Base-by-base conservation (phyloP, 352 stramenopile species). In the Phytophthora uliginosa region DNA sequence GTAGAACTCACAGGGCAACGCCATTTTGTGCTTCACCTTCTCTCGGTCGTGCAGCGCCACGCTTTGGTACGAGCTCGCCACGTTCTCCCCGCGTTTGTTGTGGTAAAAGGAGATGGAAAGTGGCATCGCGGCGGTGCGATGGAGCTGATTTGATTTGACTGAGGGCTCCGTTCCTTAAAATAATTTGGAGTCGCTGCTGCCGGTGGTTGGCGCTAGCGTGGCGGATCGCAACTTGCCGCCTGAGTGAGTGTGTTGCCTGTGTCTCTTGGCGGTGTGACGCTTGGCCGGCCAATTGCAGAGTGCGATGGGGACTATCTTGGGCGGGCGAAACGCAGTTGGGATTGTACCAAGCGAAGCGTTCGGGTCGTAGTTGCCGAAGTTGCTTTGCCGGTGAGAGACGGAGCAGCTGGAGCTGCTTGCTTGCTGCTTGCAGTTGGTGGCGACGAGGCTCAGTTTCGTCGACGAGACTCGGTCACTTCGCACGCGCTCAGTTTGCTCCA, bases 1-100 rank as follows among this genome's bases (percentile, higher is more conserved):
- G 75, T 89, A 90, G 56, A 90, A 90, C 54, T 90, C 83, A 63
- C 69, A 78, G 5, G 72, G 74, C 38, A 84, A 67, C 47, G 64
- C 68, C 63, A 86, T 84, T 47, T 77, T 79, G 54, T 69, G 57
- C 40, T 73, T 71, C 10, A 81, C 61, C 52, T 85, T 82, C 22
- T 59, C 66, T 33, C 63, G 69, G 26, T 83, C 66, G 78, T 83
- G 73, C 17, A 79, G 53, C 15, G 68, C 78, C 45, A 85, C 69
- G 48, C 78, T 80, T 31, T 81, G 75, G 58, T 74, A 83, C 10
- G 75, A 77, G 38, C 45, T 83, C 38, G 66, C 53, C 1, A 28
- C 55, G 59, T 34, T 64, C 20, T 52, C 59, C 22, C 63, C 66
- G 58, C 66, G 51, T 58, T 79, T 85, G 61, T 22, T 79, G 69